Evolutionary conservation across 768 basidiomycete genomes (phyloP), one percentile per base, ranked within the genome.

Genomic region (Antrodiella citrinella): DNA sequence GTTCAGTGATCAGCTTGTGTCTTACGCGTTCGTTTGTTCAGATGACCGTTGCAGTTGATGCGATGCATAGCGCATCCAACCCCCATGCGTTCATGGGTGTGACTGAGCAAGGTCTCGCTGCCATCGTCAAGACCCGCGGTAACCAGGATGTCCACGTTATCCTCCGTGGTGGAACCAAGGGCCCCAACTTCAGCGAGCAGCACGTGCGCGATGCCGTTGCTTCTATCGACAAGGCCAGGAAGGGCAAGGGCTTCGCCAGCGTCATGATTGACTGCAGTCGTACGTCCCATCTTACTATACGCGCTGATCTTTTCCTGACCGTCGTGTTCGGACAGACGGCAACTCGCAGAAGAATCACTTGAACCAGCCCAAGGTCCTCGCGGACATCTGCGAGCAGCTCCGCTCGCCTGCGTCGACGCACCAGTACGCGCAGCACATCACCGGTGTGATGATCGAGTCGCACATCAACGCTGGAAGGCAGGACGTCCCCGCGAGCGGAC

Each of bases 61-160:
- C 95, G 13, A 97, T 98, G 94, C 80, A 84, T 53, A 84, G 91
- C 0, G 81, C 91, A 11, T 86, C 84, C 2, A 86, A 92, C 64
- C 90, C 93, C 3, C 95, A 98, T 67, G 88, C 91, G 26, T 98
- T 98, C 76, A 91, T 98, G 86, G 94, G 86, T 59, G 86, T 89
- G 38, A 89, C 86, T 7, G 84, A 84, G 59, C 82, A 87, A 44
- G 86, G 86, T 50, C 82, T 97, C 26, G 93, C 93, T n/a, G 77
- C 91, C 11, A 98, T 98, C 66, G 95, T 97, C 62, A 89, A 89
- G 68, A 93, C 93, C 4, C 59, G 64, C 26, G 67, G 67, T 1
- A 69, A 69, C 57, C 76, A 80, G 57, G 90, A 96, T 65, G 86
- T 96, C 13, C 96, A 99, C 63, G 84, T 98, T 59, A 97, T 98